Conservation (phyloP, 2,329 filamentous ascomycete species). For the Epichloe festucae region DNA sequence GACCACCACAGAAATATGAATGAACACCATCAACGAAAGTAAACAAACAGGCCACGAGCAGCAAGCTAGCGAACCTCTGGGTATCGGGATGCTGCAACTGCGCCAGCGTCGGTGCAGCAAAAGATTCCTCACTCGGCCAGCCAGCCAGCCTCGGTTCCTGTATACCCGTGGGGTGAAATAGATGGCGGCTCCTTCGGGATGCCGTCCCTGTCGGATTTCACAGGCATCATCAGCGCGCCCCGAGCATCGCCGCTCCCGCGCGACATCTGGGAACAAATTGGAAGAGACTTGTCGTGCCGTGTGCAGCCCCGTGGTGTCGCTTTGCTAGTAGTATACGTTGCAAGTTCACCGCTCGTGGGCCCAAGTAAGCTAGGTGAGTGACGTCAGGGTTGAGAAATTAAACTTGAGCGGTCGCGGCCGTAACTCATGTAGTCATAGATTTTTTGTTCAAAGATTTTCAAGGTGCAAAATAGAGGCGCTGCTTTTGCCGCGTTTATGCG, state of each 20-base stretch:
- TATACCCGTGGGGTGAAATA: not conserved
- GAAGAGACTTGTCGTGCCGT: not conserved
- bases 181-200: not conserved
- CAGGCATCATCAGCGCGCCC: not conserved
- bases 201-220: not conserved
- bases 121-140: not conserved
- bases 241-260: not conserved
- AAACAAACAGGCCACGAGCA: not conserved
- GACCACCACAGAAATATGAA: not conserved
- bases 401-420: not conserved
- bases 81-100: not conserved
- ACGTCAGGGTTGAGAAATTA: not conserved
- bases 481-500: not conserved
- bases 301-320: not conserved
- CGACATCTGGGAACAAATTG: not conserved
- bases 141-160: not conserved
- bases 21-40: not conserved
- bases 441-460: not conserved
- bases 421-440: slow-evolving; percentile 6
- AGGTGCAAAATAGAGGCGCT: not conserved
- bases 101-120: not conserved
- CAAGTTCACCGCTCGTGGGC: not conserved
- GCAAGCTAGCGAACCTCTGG: not conserved
- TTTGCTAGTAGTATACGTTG: not conserved
- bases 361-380: not conserved